phyloP scores from a whole-genome alignment of 129 eudicot species.

The Escallonia rubra region DNA sequence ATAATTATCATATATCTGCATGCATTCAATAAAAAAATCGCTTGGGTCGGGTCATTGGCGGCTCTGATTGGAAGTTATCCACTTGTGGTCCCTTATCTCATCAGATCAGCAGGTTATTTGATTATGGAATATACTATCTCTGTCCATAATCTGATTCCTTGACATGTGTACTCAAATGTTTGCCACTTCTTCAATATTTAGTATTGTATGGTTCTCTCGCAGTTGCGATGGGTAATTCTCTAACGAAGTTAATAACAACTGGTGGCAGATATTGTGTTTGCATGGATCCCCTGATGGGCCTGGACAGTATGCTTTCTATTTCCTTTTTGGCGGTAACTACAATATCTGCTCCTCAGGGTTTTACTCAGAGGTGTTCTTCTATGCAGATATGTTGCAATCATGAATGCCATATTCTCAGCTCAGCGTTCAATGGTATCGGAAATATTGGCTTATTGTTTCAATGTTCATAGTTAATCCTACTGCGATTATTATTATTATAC shows the following conservation, averaged over 20 bases:
- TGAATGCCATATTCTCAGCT: conserved; percentile 97
- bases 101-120: too few relatives aligned
- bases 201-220: background rate
- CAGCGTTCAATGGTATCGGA: conserved; percentile 75
- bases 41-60: too few relatives aligned
- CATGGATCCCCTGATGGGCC: conserved; percentile 99
- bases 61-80: too few relatives aligned
- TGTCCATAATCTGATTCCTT: too few relatives aligned
- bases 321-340: conserved; percentile 3
- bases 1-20: too few relatives aligned
- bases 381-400: conserved; percentile 87
- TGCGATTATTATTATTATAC: too few relatives aligned
- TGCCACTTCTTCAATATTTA: background rate
- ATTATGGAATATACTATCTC: too few relatives aligned
- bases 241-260: conserved; percentile 11
- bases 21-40: too few relatives aligned
- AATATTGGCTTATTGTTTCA: background rate
- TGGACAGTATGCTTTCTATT: conserved; percentile 63
- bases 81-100: too few relatives aligned
- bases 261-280: conserved; percentile 80
- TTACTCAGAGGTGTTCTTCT: conserved; percentile 13
- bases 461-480: background rate
- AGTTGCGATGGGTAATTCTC: background rate
- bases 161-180: background rate
- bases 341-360: background rate